Percentiles rank a stretch among this genome's conserved stretches.
Conservation (phyloP, 2,329 filamentous ascomycete genomes). For the Xylariomycetidae sp. region DNA sequence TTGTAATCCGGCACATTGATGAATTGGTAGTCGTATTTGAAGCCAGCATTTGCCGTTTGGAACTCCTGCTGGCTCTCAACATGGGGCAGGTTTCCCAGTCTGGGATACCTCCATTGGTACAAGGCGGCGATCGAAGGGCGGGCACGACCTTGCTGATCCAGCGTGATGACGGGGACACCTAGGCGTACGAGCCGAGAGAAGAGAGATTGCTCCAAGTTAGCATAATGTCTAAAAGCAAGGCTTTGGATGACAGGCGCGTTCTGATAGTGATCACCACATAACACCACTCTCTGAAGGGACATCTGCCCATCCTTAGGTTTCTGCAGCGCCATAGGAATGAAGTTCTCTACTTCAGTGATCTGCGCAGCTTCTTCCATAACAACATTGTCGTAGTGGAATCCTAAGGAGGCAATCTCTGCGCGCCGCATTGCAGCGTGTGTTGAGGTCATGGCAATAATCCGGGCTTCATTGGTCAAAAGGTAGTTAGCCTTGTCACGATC, state of each 20-base stretch:
- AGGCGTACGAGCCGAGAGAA: conserved; percentile 88
- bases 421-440: conserved; percentile 95
- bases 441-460: conserved; percentile 97
- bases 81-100: conserved; percentile 72
- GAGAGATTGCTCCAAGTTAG: conserved; percentile 91
- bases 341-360: conserved; percentile 95
- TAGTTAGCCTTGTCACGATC: conserved; percentile 95
- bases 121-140: conserved; percentile 81
- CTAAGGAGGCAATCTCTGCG: conserved; percentile 83
- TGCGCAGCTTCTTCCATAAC: conserved; percentile 98
- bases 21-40: conserved; percentile 93
- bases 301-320: conserved; percentile 69
- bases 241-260: conserved; percentile 96
- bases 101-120: conserved; percentile 89
- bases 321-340: conserved; percentile 92
- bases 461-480: conserved; percentile 89
- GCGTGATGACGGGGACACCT: conserved; percentile 82
- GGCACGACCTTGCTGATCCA: conserved; percentile 91
- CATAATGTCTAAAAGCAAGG: conserved; percentile 87
- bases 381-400: conserved; percentile 96
- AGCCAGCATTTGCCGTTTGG: conserved; percentile 78
- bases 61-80: conserved; percentile 70
- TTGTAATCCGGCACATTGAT: conserved; percentile 94
- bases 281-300: conserved; percentile 78
- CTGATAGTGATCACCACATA: conserved; percentile 93